A percentile compares a stretch with the other conserved stretches of the same genome.
Evolutionary conservation across 2,329 filamentous ascomycete species (phyloP).

Genomic region (Pseudopithomyces chartarum): DNA sequence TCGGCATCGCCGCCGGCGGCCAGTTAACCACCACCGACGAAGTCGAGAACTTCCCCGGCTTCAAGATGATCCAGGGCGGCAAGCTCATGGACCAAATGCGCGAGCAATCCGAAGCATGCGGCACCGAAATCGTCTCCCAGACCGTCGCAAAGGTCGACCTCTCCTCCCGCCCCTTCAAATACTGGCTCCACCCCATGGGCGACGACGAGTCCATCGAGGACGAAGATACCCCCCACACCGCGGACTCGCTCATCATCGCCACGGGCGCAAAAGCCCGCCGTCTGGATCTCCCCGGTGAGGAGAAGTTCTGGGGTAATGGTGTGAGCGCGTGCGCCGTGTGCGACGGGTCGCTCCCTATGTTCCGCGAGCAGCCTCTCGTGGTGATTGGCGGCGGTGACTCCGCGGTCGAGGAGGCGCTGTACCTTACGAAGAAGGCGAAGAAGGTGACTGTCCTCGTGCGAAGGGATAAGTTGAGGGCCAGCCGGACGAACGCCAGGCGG

Average conservation of each 20-base stretch:
- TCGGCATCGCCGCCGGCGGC: constrained; percentile 92
- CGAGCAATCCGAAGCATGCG: constrained; percentile 87
- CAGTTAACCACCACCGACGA: constrained; percentile 99
- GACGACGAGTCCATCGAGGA: constrained; percentile 75
- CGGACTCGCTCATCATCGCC: constrained; percentile 90
- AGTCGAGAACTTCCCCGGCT: constrained; percentile 97
- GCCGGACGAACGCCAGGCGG: constrained; percentile 88
- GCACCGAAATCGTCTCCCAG: constrained; percentile 90
- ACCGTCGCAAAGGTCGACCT: constrained; percentile 90
- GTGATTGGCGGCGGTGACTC: constrained; percentile 98
- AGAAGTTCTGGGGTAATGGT: constrained; percentile 96
- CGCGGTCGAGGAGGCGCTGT: constrained; percentile 95
- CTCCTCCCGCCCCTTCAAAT: constrained; percentile 82
- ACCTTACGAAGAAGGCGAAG: constrained; percentile 95
- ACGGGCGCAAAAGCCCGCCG: constrained; percentile 92
- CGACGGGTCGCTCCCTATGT: constrained; percentile 95
- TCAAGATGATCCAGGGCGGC: constrained; percentile 84
- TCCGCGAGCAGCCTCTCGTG: constrained; percentile 91
- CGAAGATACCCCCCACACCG: constrained; percentile 69
- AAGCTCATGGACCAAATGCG: constrained; percentile 97
- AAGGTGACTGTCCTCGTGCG: constrained; percentile 94
- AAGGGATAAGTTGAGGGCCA: constrained; percentile 82
- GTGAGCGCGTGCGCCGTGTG: constrained; percentile 97
- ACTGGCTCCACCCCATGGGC: constrained; percentile 75
- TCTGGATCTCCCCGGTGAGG: constrained; percentile 82